These are phyloP conservation scores for Aureobasidium sp. DNA, from an alignment of 2,329 filamentous ascomycete genomes.

Conservation along the genomic window DNA sequence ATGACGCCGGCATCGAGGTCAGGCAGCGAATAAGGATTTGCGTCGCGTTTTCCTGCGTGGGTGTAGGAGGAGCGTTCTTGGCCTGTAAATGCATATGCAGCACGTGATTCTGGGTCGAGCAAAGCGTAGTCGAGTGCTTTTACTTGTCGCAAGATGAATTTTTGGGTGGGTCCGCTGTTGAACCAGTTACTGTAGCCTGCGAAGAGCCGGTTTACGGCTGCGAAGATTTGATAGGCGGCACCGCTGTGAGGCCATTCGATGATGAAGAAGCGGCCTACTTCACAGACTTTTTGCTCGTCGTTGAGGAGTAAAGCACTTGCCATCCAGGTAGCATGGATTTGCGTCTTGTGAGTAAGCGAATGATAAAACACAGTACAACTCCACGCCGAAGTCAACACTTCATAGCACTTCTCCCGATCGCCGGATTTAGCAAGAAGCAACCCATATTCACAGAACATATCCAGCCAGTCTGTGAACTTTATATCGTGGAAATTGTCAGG, in stretches of 20 bases:
- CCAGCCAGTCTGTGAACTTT: constrained; percentile 75
- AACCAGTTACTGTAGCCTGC: constrained; percentile 68
- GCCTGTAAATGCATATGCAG: constrained; percentile 31
- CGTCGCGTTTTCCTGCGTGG: constrained; percentile 26
- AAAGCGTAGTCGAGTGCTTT: constrained; percentile 73
- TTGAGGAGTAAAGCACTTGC: constrained; percentile 71
- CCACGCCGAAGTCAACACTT: constrained; percentile 66
- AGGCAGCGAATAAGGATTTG: constrained; percentile 15
- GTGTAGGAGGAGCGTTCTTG: constrained; percentile 31
- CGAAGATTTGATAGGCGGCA: constrained; percentile 76
- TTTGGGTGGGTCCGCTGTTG: constrained; percentile 72
- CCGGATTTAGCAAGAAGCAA: constrained; percentile 62
- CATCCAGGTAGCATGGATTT: constrained; percentile 20
- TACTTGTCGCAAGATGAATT: constrained; percentile 85
- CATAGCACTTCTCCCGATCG: constrained; percentile 64
- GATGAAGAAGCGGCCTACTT: constrained; percentile 74
- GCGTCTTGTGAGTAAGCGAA: constrained; percentile 22
- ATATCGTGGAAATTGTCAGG: constrained; percentile 64
- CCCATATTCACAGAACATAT: constrained; percentile 82
- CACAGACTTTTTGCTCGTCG: constrained; percentile 66
- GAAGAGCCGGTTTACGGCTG: constrained; percentile 68
- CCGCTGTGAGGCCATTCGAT: constrained; percentile 70
- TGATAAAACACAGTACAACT: constrained; percentile 75
- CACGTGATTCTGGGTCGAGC: constrained; percentile 43
- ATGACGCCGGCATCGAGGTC: constrained; percentile 71